These are phyloP conservation scores for Zea luxurians DNA, from an alignment of 176 grass and related monocot species.

Conservation along the genomic window DNA sequence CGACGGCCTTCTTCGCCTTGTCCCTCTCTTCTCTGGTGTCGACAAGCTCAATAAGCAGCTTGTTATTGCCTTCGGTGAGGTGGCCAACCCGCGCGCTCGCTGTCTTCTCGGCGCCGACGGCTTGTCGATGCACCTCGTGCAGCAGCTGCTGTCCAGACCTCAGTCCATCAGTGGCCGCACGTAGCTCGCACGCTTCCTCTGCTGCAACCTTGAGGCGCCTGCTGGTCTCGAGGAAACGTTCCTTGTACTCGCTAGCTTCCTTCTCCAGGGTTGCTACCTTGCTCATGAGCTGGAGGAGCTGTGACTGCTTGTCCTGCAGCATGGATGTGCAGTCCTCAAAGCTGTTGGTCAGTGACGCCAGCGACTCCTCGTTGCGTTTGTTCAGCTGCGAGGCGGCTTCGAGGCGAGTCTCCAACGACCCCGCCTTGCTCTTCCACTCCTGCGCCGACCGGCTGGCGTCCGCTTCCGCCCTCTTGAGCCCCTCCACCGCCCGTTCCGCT, in stretches of 20 bases:
- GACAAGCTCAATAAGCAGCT: conserved; percentile 47
- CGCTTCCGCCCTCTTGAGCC: conserved; percentile 56
- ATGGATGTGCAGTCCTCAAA: conserved; percentile 41
- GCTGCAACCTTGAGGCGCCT: conserved; percentile 36
- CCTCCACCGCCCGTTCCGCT: conserved; percentile 21
- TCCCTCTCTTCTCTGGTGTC: conserved; percentile 55
- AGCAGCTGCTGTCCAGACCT: conserved; percentile 46
- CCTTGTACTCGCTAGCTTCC: conserved; percentile 48
- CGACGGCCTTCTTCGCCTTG: conserved; percentile 60
- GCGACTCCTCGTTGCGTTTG: conserved; percentile 47
- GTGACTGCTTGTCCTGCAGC: conserved; percentile 32
- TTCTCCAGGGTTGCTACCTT: conserved; percentile 43
- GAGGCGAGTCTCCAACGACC: conserved; percentile 40
- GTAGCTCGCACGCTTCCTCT: conserved; percentile 29
- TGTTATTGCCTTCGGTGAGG: conserved; percentile 51
- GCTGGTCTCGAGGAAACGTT: conserved; percentile 36
- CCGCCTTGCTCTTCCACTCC: conserved; percentile 50
- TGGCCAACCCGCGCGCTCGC: conserved; percentile 25
- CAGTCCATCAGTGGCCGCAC: conserved; percentile 35
- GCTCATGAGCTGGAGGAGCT: conserved; percentile 42
- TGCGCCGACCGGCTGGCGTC: conserved; percentile 41
- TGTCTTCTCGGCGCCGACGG: conserved; percentile 37
- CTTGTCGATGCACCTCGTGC: conserved; percentile 33
- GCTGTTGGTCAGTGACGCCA: conserved; percentile 37
- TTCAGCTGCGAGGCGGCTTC: conserved; percentile 18